Base-by-base conservation (phyloP, 2,329 filamentous ascomycete genomes). In the Rhexocercosporidium sp. region DNA sequence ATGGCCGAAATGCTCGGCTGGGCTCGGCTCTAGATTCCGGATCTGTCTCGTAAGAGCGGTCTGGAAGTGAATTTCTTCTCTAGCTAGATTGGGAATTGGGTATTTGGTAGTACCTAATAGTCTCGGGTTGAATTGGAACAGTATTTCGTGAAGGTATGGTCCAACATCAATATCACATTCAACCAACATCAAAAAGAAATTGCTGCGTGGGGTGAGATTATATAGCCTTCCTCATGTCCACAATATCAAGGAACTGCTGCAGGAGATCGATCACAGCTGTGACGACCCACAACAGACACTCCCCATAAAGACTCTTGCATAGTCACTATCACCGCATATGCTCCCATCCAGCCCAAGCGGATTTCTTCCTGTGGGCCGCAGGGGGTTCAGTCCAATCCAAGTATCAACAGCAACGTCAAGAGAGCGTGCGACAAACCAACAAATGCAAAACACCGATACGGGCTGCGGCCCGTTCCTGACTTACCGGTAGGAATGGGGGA, bases 381-480 rank as follows among this genome's bases (percentile, higher is more conserved):
- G 49, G 25, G 49, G 20, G 8, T 22, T 57, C 27, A 57, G 54
- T 41, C 34, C 20, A 57, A 39, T 57, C 54, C 31, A 37, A 20
- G 31, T 22, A 39, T 25, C 20, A 14, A 25, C 11, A 20, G 12
- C 31, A 37, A 57, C 20, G 34, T 39, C 11, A 20, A 57, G n/a
- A 41, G 54, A 41, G 7, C 16, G 12, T 27, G 47, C 22, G 20
- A 22, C 3, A 57, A 14, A 25, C 31, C 12, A 41, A 57, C 54
- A 25, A 39, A 57, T 57, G 54, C 54, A 57, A 37, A 57, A 57
- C 34, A 57, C 34, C 14, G 34, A 57, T 57, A 57, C 54, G 54
- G 54, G 54, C 34, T 53, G 54, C 54, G 54, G 54, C 34, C 54
- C 54, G 54, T 57, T 57, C 54, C 54, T 57, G 34, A 39, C 20